Percentiles rank a stretch among this genome's conserved stretches.
phyloP scores from a whole-genome alignment of 768 basidiomycete genomes.

The Lactifluus pinguis region DNA sequence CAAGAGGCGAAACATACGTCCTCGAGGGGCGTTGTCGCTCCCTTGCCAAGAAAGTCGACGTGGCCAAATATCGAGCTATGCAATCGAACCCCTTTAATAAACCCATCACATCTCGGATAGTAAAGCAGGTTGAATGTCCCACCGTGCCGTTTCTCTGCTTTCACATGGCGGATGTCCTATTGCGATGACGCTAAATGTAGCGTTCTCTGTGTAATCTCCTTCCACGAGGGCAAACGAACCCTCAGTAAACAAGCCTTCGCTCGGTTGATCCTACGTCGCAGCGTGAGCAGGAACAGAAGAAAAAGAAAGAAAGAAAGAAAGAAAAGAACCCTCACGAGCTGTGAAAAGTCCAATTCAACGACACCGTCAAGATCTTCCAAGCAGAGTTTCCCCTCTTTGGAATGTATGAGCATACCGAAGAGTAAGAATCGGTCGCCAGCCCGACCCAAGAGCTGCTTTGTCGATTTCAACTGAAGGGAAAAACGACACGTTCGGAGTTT shows the following conservation, averaged over 20 bases:
- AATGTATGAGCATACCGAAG: conserved; percentile 84
- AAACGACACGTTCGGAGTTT: neutral
- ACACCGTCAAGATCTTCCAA: conserved; percentile 90
- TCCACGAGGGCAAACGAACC: conserved; percentile 93
- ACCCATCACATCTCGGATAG: neutral
- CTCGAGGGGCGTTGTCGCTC: conserved; percentile 81
- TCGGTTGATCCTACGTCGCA: conserved; percentile 61
- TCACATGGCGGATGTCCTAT: conserved; percentile 98
- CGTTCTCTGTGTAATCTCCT: conserved; percentile 93
- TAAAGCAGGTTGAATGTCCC: conserved; percentile 18
- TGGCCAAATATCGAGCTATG: conserved; percentile 87
- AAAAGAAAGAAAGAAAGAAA: neutral
- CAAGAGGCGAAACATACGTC: conserved; percentile 52
- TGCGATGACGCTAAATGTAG: conserved; percentile 78
- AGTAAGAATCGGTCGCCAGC: conserved; percentile 85
- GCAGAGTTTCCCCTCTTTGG: conserved; percentile 84
- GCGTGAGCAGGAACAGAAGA: too few relatives aligned
- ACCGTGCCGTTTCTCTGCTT: conserved; percentile 76
- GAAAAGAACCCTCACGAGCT: conserved; percentile 52
- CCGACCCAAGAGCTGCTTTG: conserved; percentile 90
- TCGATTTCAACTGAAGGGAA: conserved; percentile 69
- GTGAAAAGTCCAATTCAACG: conserved; percentile 82
- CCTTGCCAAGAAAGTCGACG: conserved; percentile 94
- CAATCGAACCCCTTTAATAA: conserved; percentile 10
- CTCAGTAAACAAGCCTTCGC: conserved; percentile 93